A percentile compares a stretch with the other conserved stretches of the same genome.
Evolutionary conservation across 2,329 filamentous ascomycete species (phyloP).

Genomic region (Claviceps fusiformis): DNA sequence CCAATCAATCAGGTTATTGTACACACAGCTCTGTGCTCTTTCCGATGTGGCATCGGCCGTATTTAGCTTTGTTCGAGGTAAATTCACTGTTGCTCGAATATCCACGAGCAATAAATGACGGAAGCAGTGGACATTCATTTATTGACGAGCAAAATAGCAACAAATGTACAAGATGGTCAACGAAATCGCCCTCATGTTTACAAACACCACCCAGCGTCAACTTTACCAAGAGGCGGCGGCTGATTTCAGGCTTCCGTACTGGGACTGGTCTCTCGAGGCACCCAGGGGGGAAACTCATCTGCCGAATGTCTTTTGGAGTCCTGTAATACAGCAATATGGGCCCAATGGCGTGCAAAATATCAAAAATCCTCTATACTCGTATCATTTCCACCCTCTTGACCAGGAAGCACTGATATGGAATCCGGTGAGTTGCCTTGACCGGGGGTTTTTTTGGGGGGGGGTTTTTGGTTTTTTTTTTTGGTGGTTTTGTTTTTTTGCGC

Average conservation of each 20-base stretch:
- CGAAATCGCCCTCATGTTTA: slow-evolving; percentile 34
- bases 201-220: slow-evolving; percentile 28
- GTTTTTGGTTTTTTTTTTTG: neutral
- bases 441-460: neutral
- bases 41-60: slow-evolving; percentile 72
- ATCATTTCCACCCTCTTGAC: slow-evolving; percentile 47
- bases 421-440: slow-evolving; percentile 34
- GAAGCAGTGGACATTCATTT: neutral
- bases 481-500: too few species aligned
- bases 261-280: slow-evolving; percentile 43
- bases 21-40: slow-evolving; percentile 65
- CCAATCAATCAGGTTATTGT: slow-evolving; percentile 56
- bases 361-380: slow-evolving; percentile 48
- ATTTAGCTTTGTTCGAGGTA: slow-evolving; percentile 50
- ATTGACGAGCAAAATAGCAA: slow-evolving; percentile 18
- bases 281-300: slow-evolving; percentile 34
- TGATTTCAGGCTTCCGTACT: slow-evolving; percentile 43
- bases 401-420: slow-evolving; percentile 41
- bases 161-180: slow-evolving; percentile 23
- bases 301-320: slow-evolving; percentile 31
- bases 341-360: slow-evolving; percentile 43
- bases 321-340: slow-evolving; percentile 37
- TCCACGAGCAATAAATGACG: neutral
- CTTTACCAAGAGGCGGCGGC: slow-evolving; percentile 37
- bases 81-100: neutral